phyloP scores from a whole-genome alignment of 2,329 filamentous ascomycete genomes.

The Leptodontidium sp. region DNA sequence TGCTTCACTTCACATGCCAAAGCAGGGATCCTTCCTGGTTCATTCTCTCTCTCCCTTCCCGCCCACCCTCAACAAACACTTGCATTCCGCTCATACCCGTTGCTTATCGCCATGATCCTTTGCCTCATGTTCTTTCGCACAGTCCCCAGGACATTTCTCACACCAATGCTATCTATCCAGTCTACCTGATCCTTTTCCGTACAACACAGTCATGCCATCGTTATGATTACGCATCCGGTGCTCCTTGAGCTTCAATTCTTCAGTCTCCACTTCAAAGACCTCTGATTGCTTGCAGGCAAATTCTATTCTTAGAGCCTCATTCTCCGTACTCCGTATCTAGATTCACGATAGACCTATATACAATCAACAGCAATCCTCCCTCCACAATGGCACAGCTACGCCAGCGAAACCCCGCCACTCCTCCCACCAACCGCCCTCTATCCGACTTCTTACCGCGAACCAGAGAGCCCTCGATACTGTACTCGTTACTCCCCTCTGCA shows the following conservation, averaged over 20 bases:
- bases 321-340: not conserved
- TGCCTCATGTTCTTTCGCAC: not conserved
- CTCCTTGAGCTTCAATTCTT: constrained; percentile 8
- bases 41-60: constrained; percentile 10
- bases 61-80: constrained; percentile 1
- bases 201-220: not conserved
- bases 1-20: constrained; percentile 15
- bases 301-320: not conserved
- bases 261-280: not conserved
- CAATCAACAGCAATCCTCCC: not conserved
- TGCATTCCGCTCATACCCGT: constrained; percentile 14
- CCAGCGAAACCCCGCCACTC: constrained; percentile 8
- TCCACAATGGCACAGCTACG: constrained; percentile 22
- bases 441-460: constrained; percentile 28
- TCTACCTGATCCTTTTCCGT: not conserved
- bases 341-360: not conserved
- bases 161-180: not conserved
- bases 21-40: not conserved
- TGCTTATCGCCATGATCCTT: constrained; percentile 18
- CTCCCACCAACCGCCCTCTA: constrained; percentile 20
- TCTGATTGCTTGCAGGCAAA: not conserved
- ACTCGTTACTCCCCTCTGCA: constrained; percentile 60
- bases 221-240: constrained; percentile 5
- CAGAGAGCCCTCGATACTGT: constrained; percentile 55
- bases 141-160: not conserved